Base-by-base conservation (phyloP, 2,329 filamentous ascomycete species). In the Mollisia scopiformis region DNA sequence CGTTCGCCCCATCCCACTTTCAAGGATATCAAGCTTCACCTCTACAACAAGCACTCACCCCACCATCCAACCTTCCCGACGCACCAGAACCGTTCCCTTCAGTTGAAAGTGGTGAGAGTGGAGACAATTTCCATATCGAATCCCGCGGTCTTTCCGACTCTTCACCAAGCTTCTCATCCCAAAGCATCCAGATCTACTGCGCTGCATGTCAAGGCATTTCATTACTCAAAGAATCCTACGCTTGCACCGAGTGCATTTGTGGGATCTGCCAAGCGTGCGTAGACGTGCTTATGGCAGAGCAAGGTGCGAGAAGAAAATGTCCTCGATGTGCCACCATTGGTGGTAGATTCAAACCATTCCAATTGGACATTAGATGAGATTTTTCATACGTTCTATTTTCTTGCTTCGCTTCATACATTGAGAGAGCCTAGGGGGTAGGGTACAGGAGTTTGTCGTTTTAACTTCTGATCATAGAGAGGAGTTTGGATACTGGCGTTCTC, bases 171-270 rank as follows among this genome's bases (percentile, higher is more conserved):
- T 90, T 90, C 78, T 86, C 85, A 19, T 88, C 89, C 7, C 90
- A 92, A 56, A 83, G 83, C 64, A 89, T 94, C 2, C 91, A 96
- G 73, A 96, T 98, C 43, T 97, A 96, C 74, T 98, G 94, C 74
- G 91, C 93, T 21, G 91, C 90, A 51, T 98, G 94, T 73, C 88
- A 91, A 66, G 86, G 89, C 37, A 81, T 93, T 19, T 93, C 89
- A 55, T 79, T 88, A 11, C 79, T 98, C 27, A 89, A 88, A 71
- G 90, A 94, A 70, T 95, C 92, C 33, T 97, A 93, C 72, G 94
- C 94, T 23, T 98, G 94, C 75, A 97, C 93, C 1, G 93, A 97
- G 75, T 98, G 95, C 75, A 96, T 98, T 65, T 96, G 92, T 74
- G 94, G 93, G 16, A 84, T 98, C 53, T 98, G 95, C 75, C 87